phyloP scores from a whole-genome alignment of 2,329 filamentous ascomycete genomes.

The Penicillium crustosum region DNA sequence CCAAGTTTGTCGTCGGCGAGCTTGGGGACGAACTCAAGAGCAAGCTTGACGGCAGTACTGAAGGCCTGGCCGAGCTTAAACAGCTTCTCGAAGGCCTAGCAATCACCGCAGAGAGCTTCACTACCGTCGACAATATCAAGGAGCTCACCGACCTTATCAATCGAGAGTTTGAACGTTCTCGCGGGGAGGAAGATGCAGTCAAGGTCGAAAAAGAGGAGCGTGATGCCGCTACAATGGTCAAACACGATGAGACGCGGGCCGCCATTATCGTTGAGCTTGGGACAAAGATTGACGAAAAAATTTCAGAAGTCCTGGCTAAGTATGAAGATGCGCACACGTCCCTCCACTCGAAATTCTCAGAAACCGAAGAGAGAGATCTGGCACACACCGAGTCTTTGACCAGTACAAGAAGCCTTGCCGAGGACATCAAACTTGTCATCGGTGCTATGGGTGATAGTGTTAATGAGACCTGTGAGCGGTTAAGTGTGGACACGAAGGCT shows the following conservation, averaged over 20 bases:
- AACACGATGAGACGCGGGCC: conserved; percentile 60
- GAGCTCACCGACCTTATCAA: conserved; percentile 75
- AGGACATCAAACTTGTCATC: conserved; percentile 82
- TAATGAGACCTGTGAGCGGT: conserved; percentile 79
- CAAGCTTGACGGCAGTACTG: conserved; percentile 73
- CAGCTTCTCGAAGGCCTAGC: conserved; percentile 67
- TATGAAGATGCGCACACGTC: conserved; percentile 80
- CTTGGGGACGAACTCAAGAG: conserved; percentile 73
- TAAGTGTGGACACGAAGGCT: conserved; percentile 82
- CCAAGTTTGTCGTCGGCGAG: conserved; percentile 74
- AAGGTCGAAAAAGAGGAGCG: conserved; percentile 74
- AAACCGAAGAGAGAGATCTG: conserved; percentile 70
- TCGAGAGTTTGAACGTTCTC: conserved; percentile 82
- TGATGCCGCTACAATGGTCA: conserved; percentile 55
- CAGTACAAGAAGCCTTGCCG: conserved; percentile 74
- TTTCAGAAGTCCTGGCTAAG: conserved; percentile 77
- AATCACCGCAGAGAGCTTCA: conserved; percentile 52
- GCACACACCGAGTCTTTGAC: conserved; percentile 72
- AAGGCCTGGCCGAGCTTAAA: conserved; percentile 60
- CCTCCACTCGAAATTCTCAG: conserved; percentile 71
- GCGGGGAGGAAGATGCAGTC: conserved; percentile 72
- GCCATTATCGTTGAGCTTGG: conserved; percentile 56
- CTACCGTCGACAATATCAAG: conserved; percentile 61
- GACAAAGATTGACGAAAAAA: conserved; percentile 69
- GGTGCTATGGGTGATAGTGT: conserved; percentile 80